Percentiles rank a stretch among this genome's conserved stretches.
phyloP scores from a whole-genome alignment of 257 asterid species.

The Solanum medicagineum region DNA sequence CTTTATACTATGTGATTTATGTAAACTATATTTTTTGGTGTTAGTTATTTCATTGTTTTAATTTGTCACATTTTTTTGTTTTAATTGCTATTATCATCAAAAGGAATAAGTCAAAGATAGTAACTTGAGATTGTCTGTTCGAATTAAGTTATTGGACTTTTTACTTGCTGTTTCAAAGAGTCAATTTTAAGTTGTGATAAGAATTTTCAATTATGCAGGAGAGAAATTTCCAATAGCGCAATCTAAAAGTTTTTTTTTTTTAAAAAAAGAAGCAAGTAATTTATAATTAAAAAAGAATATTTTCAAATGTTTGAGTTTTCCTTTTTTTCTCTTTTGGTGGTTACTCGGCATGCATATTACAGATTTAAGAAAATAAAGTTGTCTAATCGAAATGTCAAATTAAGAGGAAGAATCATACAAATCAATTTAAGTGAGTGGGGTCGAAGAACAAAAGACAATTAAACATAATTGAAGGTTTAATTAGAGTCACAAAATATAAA shows the following conservation, averaged over 20 bases:
- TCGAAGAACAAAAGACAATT: too few species aligned
- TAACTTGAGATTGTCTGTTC: not conserved
- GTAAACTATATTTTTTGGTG: not conserved
- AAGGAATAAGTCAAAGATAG: not conserved
- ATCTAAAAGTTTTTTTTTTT: not conserved
- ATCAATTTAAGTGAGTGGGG: not conserved
- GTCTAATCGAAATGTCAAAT: not conserved
- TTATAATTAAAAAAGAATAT: not conserved
- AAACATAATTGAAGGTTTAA: too few species aligned
- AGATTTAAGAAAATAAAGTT: not conserved
- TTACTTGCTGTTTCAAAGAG: not conserved
- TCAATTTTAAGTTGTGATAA: not conserved
- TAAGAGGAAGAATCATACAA: not conserved
- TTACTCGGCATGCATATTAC: not conserved
- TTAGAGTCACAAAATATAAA: too few species aligned
- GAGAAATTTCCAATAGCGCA: not conserved
- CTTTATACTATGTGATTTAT: too few species aligned
- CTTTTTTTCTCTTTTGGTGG: not conserved
- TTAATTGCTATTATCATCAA: not conserved
- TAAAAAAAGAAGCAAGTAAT: not conserved
- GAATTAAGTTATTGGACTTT: not conserved
- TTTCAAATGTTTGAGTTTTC: not conserved
- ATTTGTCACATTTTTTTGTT: not conserved
- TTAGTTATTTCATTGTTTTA: not conserved
- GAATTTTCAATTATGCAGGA: not conserved